Conservation (phyloP, 768 basidiomycete species). For the Mycena albidolilacea region DNA sequence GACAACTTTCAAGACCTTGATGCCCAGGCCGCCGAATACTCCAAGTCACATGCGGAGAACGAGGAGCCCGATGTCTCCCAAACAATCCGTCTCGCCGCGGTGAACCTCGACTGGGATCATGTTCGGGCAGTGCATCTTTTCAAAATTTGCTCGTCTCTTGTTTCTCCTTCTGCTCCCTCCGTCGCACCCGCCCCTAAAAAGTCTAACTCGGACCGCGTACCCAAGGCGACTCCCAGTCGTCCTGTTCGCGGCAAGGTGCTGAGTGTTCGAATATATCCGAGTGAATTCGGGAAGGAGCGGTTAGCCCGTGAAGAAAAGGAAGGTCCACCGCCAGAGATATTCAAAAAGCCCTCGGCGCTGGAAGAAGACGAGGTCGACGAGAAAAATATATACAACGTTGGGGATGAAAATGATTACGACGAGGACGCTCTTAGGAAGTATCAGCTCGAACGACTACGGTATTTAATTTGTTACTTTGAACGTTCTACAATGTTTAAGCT, state of each 20-base stretch:
- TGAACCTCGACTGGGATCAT: constrained; percentile 99
- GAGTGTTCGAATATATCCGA: constrained; percentile 90
- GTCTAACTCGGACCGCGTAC: constrained; percentile 36
- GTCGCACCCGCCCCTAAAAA: constrained; percentile 41
- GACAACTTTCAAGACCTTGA: constrained; percentile 78
- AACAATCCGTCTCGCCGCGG: constrained; percentile 86
- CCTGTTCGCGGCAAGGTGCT: constrained; percentile 77
- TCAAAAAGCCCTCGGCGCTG: constrained; percentile 65
- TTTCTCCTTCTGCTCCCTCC: constrained; percentile 71
- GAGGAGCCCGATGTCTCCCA: constrained; percentile 55
- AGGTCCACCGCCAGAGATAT: constrained; percentile 91
- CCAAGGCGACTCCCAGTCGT: constrained; percentile 43
- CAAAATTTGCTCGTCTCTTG: constrained; percentile 92
- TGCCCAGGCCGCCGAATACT: constrained; percentile 78
- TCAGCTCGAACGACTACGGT: constrained; percentile 94
- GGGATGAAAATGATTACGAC: constrained; percentile 85
- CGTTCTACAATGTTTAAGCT: constrained; percentile 18
- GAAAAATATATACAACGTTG: constrained; percentile 74
- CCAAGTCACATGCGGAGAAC: constrained; percentile 63
- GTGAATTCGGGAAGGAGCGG: constrained; percentile 91
- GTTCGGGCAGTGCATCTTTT: constrained; percentile 91
- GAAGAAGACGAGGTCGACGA: constrained; percentile 75
- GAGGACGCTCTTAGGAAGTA: constrained; percentile 91
- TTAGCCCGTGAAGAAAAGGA: constrained; percentile 90
- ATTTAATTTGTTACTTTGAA: constrained; percentile 44